These are phyloP conservation scores for Macrolepiota dolichaula DNA, from an alignment of 768 basidiomycete species.

Conservation along the genomic window DNA sequence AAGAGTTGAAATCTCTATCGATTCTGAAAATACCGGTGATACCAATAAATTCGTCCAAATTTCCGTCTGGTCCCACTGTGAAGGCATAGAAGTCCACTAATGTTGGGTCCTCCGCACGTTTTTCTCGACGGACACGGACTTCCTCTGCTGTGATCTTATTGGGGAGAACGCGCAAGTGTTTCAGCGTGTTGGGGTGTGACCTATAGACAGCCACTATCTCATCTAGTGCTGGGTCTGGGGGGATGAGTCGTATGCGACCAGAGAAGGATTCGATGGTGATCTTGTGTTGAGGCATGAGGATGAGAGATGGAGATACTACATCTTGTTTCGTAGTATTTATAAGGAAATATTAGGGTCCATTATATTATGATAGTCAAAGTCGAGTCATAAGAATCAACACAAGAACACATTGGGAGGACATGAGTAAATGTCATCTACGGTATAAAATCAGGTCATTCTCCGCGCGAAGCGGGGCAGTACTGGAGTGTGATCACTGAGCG, in stretches of 20 bases:
- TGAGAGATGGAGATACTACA: not conserved
- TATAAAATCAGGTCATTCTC: too few species aligned
- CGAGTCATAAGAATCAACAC: conserved; percentile 1
- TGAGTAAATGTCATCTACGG: not conserved
- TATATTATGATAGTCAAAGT: not conserved
- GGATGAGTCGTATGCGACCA: conserved; percentile 30
- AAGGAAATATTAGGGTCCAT: not conserved
- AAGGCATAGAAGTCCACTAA: conserved; percentile 37
- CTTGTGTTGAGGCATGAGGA: conserved; percentile 20
- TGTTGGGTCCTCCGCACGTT: conserved; percentile 26
- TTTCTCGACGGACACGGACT: conserved; percentile 29
- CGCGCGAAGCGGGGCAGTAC: too few species aligned
- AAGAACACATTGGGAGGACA: too few species aligned
- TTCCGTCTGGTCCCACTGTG: conserved; percentile 22
- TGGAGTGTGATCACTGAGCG: too few species aligned
- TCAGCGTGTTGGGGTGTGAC: conserved; percentile 33
- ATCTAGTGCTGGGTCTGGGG: conserved; percentile 33
- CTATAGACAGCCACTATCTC: conserved; percentile 31
- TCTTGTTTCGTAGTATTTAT: not conserved
- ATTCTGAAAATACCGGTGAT: conserved; percentile 35
- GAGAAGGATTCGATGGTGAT: conserved; percentile 28
- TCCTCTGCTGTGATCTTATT: conserved; percentile 32
- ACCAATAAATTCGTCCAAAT: conserved; percentile 28
- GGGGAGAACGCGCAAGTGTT: conserved; percentile 37
- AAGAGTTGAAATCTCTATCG: conserved; percentile 30